Base-by-base conservation (phyloP, 2,329 filamentous ascomycete genomes). In the Claviceps monticola region DNA sequence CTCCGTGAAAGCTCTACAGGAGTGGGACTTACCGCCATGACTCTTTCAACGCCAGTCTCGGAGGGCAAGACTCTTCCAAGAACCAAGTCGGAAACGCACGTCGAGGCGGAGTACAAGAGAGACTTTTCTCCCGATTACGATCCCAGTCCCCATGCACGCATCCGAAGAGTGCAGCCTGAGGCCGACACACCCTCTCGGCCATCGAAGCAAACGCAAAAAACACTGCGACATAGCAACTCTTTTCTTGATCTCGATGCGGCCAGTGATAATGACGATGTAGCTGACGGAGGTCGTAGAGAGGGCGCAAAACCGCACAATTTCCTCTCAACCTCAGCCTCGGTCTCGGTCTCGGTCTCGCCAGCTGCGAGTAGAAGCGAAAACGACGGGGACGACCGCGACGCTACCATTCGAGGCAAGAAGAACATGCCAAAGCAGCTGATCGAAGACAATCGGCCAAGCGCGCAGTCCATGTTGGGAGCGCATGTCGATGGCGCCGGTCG, bases 61-160 rank as follows among this genome's bases (percentile, higher is more conserved):
- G 61, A 64, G 47, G 57, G 61, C 17, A 62, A 61, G 21, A 62
- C 61, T 39, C 53, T 55, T 9, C 44, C 51, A 6, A 51, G 49
- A 5, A 48, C 56, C 21, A 53, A 52, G 41, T 53, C 53, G 11
- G 51, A 51, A 19, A 57, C 61, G 16, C 62, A 67, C 21, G 60
- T 61, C 5, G 64, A 64, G 13, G 58, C 59, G 48, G 57, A 68
- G 19, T 71, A 68, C 49, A 66, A 73, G 39, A 73, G 80, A 56
- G 80, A 83, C 2, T 88, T 89, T 62, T 88, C 86, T 17, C 83
- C 83, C 13, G 83, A 84, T 50, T 89, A 89, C 64, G 83, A 84
- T 46, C 84, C 84, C 13, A 81, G 82, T 55, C 79, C 80, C 41
- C 83, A 79, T 62, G 83, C 85, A 29, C 81, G 79, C n/a, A 85